These are phyloP conservation scores for Gyromitra esculenta DNA, from an alignment of 2,329 filamentous ascomycete genomes.

Conservation along the genomic window DNA sequence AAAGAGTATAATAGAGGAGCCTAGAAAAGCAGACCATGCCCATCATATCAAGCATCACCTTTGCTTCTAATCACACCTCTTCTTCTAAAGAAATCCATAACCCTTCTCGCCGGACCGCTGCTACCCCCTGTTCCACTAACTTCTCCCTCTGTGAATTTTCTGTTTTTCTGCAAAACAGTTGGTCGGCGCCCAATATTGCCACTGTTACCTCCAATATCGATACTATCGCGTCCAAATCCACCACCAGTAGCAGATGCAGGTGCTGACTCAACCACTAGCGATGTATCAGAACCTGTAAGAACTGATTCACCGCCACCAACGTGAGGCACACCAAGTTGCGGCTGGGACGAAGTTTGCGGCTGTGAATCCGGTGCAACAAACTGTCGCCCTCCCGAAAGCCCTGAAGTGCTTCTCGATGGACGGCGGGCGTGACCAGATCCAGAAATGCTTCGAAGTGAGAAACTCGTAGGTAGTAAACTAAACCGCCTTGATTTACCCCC, in stretches of 20 bases:
- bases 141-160: conserved; percentile 78
- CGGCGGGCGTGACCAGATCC: conserved; percentile 51
- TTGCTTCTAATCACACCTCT: conserved; percentile 64
- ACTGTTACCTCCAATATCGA: conserved; percentile 21
- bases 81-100: conserved; percentile 98
- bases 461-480: conserved; percentile 73
- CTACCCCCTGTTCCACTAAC: conserved; percentile 82
- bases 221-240: conserved; percentile 34
- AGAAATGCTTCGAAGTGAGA: conserved; percentile 64
- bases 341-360: conserved; percentile 60
- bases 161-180: conserved; percentile 67
- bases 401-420: conserved; percentile 48
- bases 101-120: conserved; percentile 84
- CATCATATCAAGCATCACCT: conserved; percentile 38
- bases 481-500: conserved; percentile 68
- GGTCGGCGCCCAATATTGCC: conserved; percentile 36
- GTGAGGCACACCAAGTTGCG: conserved; percentile 56
- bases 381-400: conserved; percentile 43
- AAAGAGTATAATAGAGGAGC: conserved; percentile 31
- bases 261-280: conserved; percentile 52
- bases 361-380: conserved; percentile 56
- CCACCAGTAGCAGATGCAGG: conserved; percentile 52
- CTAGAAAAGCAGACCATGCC: conserved; percentile 17
- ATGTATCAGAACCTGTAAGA: conserved; percentile 58
- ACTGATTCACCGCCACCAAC: conserved; percentile 57